Percentiles rank a stretch among this genome's conserved stretches.
Conservation (phyloP, 257 asterid species). For the Solanum etuberosum region DNA sequence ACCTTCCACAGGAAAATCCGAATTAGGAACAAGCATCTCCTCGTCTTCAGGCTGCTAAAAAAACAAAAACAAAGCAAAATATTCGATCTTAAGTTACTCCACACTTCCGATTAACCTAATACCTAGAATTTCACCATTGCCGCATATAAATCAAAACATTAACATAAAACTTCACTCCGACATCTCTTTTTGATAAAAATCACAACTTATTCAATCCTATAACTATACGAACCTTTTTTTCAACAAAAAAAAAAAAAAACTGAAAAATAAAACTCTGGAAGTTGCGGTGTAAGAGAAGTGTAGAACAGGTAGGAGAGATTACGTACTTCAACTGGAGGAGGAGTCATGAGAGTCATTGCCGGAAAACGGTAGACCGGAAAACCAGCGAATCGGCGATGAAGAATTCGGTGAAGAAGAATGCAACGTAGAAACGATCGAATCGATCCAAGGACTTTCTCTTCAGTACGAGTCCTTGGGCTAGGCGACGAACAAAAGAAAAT, state of each 20-base stretch:
- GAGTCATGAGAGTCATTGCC: neutral
- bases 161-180: neutral
- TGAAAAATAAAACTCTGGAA: neutral
- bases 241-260: neutral
- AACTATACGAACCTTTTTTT: neutral
- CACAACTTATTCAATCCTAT: neutral
- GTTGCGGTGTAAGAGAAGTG: neutral
- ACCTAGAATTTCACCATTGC: neutral
- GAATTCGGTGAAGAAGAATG: neutral
- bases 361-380: neutral
- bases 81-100: neutral
- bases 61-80: neutral
- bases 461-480: neutral
- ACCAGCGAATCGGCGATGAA: neutral
- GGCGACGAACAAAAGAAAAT: neutral
- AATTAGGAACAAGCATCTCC: slow-evolving; percentile 1
- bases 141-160: neutral
- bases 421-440: neutral
- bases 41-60: neutral
- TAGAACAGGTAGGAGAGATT: neutral
- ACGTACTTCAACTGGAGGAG: neutral
- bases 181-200: neutral
- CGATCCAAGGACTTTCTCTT: neutral
- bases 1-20: neutral
- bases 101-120: neutral